phyloP scores from a whole-genome alignment of 2,329 filamentous ascomycete genomes.

The Cladosporium sp. region DNA sequence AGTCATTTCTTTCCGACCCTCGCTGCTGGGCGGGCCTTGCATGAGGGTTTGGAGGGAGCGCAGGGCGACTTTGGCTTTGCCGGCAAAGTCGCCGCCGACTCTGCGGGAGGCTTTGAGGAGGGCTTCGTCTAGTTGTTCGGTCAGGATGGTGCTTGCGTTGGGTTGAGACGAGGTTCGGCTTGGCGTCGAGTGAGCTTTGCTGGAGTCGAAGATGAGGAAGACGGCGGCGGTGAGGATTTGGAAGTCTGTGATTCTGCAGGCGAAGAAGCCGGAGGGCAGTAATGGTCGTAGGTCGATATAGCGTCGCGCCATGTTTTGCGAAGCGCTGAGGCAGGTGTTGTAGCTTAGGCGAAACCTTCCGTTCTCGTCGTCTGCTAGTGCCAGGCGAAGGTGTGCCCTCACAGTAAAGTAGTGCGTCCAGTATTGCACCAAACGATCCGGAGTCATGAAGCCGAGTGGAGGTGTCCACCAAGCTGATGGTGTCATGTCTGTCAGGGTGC shows the following conservation, averaged over 20 bases:
- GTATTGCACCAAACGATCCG: conserved; percentile 23
- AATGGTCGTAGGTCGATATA: conserved; percentile 20
- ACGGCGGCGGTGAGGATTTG: conserved; percentile 25
- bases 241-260: conserved; percentile 25
- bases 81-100: conserved; percentile 19
- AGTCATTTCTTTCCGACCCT: neutral
- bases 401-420: conserved; percentile 26
- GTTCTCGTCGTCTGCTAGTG: conserved; percentile 22
- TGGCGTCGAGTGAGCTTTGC: neutral
- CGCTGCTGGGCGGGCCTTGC: neutral
- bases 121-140: conserved; percentile 18
- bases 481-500: conserved; percentile 21
- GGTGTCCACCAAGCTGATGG: conserved; percentile 21
- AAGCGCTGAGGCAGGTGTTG: conserved; percentile 23
- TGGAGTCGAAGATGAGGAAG: conserved; percentile 18
- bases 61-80: conserved; percentile 19
- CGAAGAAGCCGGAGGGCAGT: conserved; percentile 25
- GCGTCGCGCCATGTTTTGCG: conserved; percentile 18
- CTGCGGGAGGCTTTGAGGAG: conserved; percentile 18
- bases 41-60: conserved; percentile 19
- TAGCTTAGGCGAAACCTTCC: conserved; percentile 25
- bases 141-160: neutral
- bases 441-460: conserved; percentile 15
- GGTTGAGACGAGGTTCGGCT: neutral
- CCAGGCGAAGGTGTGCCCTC: conserved; percentile 24